phyloP scores from a whole-genome alignment of 768 basidiomycete species.

The Trametes maxima region DNA sequence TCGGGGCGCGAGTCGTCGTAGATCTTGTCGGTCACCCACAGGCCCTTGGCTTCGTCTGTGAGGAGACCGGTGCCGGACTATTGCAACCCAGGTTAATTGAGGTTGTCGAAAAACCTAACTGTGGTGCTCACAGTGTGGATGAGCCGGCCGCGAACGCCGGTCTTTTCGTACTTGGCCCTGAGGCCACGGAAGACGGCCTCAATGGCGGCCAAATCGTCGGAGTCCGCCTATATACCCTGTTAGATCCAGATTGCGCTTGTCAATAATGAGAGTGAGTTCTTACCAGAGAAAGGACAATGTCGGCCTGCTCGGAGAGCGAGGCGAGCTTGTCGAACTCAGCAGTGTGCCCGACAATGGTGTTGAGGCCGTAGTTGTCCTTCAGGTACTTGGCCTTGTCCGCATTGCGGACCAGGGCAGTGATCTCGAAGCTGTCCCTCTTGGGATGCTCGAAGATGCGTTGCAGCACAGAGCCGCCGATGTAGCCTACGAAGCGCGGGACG shows the following conservation, averaged over 20 bases:
- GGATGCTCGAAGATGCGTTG: slow-evolving; percentile 46
- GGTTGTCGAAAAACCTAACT: neutral
- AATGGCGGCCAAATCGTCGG: slow-evolving; percentile 48
- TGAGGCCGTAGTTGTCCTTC: slow-evolving; percentile 25
- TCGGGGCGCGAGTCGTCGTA: slow-evolving; percentile 52
- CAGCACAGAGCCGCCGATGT: slow-evolving; percentile 60
- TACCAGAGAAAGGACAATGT: slow-evolving; percentile 37
- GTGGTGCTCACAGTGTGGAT: slow-evolving; percentile 60
- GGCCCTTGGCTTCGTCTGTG: slow-evolving; percentile 47
- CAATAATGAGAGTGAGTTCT: neutral
- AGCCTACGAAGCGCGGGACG: slow-evolving; percentile 36
- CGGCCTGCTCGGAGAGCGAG: slow-evolving; percentile 43
- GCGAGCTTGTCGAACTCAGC: slow-evolving; percentile 42
- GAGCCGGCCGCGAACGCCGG: slow-evolving; percentile 46
- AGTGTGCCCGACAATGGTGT: slow-evolving; percentile 22
- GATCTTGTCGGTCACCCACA: slow-evolving; percentile 40
- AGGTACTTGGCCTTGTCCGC: slow-evolving; percentile 10
- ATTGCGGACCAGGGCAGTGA: slow-evolving; percentile 11
- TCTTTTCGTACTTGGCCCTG: slow-evolving; percentile 46
- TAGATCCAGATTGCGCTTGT: neutral
- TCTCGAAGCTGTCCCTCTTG: slow-evolving; percentile 1
- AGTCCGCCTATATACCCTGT: slow-evolving; percentile 38
- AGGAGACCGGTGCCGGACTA: slow-evolving; percentile 41
- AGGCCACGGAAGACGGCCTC: slow-evolving; percentile 53
- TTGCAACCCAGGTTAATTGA: neutral